Conservation (phyloP, 768 basidiomycete genomes). For the Suillus sp. region DNA sequence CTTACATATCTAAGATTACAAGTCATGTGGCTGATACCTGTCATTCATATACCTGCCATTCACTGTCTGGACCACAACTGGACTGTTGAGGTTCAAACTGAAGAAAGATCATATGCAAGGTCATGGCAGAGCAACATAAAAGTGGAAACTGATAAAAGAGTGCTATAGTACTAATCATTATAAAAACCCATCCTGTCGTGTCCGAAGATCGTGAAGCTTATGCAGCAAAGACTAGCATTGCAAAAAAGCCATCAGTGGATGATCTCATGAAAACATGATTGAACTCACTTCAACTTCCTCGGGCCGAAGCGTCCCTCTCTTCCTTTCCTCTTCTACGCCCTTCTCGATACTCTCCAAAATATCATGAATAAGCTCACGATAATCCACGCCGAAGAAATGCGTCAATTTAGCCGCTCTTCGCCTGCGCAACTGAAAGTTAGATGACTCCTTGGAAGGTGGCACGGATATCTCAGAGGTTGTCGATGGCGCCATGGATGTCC, state of each 20-base stretch:
- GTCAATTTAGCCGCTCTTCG: slow-evolving; percentile 81
- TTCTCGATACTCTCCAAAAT: slow-evolving; percentile 81
- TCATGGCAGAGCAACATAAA: slow-evolving; percentile 14
- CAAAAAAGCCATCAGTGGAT: slow-evolving; percentile 16
- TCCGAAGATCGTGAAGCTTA: slow-evolving; percentile 34
- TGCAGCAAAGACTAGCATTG: slow-evolving; percentile 49
- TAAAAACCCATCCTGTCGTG: slow-evolving; percentile 20
- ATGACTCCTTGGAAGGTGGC: slow-evolving; percentile 40
- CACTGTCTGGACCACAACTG: too few relatives aligned
- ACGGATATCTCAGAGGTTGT: slow-evolving; percentile 53
- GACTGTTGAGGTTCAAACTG: neutral
- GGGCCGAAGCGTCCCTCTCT: slow-evolving; percentile 60
- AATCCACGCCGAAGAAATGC: slow-evolving; percentile 86
- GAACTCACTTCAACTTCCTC: slow-evolving; percentile 71
- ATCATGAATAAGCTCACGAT: slow-evolving; percentile 74
- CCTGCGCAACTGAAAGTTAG: slow-evolving; percentile 67
- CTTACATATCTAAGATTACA: slow-evolving; percentile 20
- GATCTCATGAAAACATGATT: neutral
- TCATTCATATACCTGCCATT: neutral
- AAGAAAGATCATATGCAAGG: slow-evolving; percentile 1
- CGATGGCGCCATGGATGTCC: slow-evolving; percentile 65
- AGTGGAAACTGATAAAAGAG: neutral
- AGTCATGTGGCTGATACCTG: neutral
- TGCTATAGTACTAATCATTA: slow-evolving; percentile 8
- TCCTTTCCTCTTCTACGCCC: slow-evolving; percentile 70